Evolutionary conservation across 768 basidiomycete species (phyloP).

Genomic region (Neoboletus magnificus): DNA sequence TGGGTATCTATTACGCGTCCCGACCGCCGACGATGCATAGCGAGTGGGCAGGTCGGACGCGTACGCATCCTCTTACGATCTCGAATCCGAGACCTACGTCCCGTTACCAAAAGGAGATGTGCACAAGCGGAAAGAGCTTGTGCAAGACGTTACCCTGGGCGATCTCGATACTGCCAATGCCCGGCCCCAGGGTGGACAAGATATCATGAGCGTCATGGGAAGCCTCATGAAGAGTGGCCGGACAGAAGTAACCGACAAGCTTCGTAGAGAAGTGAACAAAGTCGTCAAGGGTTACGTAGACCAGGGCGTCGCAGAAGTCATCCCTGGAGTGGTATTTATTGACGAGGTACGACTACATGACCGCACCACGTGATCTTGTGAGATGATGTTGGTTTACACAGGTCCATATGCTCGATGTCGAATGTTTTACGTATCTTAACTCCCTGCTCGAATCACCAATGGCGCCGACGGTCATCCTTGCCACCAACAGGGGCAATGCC

Average conservation of each 20-base stretch:
- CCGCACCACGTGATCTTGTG: background rate
- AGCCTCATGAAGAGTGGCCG: slow-evolving; percentile 86
- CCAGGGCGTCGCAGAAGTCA: slow-evolving; percentile 96
- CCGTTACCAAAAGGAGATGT: slow-evolving; percentile 96
- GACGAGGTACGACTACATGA: slow-evolving; percentile 71
- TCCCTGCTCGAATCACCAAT: slow-evolving; percentile 92
- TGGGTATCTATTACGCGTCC: background rate
- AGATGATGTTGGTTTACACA: slow-evolving; percentile 31
- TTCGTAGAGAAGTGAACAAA: slow-evolving; percentile 93
- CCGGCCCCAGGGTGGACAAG: slow-evolving; percentile 92
- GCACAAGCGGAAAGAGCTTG: slow-evolving; percentile 92
- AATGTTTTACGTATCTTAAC: slow-evolving; percentile 98
- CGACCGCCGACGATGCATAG: slow-evolving; percentile 37
- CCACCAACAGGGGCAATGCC: slow-evolving; percentile 91
- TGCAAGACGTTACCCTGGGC: slow-evolving; percentile 92
- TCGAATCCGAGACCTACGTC: slow-evolving; percentile 98
- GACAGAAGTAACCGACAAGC: slow-evolving; percentile 96
- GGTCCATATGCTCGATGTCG: slow-evolving; percentile 99
- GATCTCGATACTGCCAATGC: slow-evolving; percentile 97
- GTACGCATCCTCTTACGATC: slow-evolving; percentile 95
- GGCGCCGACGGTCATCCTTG: slow-evolving; percentile 96
- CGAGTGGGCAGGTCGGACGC: slow-evolving; percentile 96
- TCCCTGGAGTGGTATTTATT: slow-evolving; percentile 97
- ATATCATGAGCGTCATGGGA: slow-evolving; percentile 98
- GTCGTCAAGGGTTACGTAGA: slow-evolving; percentile 97